A percentile compares a stretch with the other conserved stretches of the same genome.
Evolutionary conservation across 495 filamentous ascomycete genomes (phyloP).

Genomic region (Schizothecium vesticola): DNA sequence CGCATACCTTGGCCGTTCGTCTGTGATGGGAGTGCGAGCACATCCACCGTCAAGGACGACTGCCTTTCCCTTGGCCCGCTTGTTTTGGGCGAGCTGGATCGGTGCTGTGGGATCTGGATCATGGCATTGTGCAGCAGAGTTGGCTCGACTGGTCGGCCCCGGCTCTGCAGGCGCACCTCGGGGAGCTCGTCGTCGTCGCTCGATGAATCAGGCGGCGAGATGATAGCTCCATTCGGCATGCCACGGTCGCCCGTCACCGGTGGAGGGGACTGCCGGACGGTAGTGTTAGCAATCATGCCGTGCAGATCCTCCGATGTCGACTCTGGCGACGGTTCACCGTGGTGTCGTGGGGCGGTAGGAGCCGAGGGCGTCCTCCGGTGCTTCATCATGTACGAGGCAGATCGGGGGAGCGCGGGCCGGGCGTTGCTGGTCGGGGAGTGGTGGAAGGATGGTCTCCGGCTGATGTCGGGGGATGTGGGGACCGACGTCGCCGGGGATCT

Average conservation of each 20-base stretch:
- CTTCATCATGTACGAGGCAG: conserved; percentile 66
- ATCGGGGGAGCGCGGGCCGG: conserved; percentile 60
- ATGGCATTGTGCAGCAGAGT: conserved; percentile 81
- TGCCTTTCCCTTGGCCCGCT: conserved; percentile 16
- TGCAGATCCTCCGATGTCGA: conserved; percentile 48
- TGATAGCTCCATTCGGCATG: conserved; percentile 74
- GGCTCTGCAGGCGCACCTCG: conserved; percentile 30
- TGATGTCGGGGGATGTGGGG: conserved; percentile 56
- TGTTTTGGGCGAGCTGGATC: conserved; percentile 55
- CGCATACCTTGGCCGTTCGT: conserved; percentile 32
- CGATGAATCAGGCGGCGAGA: conserved; percentile 82
- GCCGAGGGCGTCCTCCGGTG: conserved; percentile 46
- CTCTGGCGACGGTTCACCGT: conserved; percentile 37
- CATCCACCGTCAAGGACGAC: conserved; percentile 24
- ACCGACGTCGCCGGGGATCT: conserved; percentile 70
- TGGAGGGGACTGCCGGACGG: conserved; percentile 72
- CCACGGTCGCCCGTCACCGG: conserved; percentile 59
- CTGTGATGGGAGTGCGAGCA: conserved; percentile 31
- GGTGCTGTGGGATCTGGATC: conserved; percentile 65
- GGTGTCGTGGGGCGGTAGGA: conserved; percentile 25
- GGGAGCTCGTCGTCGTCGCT: conserved; percentile 75
- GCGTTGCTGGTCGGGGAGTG: conserved; percentile 34
- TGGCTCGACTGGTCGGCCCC: conserved; percentile 53
- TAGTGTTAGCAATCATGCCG: conserved; percentile 41
- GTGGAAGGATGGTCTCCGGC: conserved; percentile 52